Conservation (phyloP, 768 basidiomycete species). For the Xerocomellus dryophilus region DNA sequence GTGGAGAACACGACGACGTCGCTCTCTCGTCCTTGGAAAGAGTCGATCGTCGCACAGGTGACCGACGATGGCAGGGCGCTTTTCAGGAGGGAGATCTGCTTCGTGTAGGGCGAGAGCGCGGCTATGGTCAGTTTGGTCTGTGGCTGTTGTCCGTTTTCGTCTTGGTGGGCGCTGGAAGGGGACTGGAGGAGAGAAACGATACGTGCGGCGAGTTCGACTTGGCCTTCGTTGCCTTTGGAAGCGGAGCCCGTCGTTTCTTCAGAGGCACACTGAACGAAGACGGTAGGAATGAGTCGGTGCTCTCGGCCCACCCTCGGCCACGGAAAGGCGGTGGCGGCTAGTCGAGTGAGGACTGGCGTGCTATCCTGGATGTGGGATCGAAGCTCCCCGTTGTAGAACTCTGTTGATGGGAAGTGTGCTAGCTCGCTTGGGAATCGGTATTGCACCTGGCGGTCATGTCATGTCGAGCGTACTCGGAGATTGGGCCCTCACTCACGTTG, state of each 20-base stretch:
- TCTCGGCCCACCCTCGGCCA: conserved; percentile 46
- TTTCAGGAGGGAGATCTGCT: conserved; percentile 50
- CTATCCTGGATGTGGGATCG: conserved; percentile 43
- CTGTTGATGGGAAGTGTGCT: conserved; percentile 57
- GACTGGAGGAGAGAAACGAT: conserved; percentile 45
- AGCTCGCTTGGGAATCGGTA: conserved; percentile 61
- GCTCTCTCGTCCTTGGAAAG: conserved; percentile 67
- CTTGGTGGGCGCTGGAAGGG: neutral
- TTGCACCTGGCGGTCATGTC: conserved; percentile 41
- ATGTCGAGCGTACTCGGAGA: neutral
- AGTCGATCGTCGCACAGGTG: conserved; percentile 29
- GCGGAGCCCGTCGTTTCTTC: conserved; percentile 58
- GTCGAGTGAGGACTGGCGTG: conserved; percentile 36
- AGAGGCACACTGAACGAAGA: conserved; percentile 53
- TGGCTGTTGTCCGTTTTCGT: neutral
- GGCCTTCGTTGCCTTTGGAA: conserved; percentile 62
- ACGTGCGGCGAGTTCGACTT: conserved; percentile 49
- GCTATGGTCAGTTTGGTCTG: conserved; percentile 10
- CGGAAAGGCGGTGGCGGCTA: conserved; percentile 46
- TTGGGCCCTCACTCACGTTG: conserved; percentile 35
- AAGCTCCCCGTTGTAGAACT: conserved; percentile 59
- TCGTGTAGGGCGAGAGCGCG: conserved; percentile 55
- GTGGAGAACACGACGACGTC: conserved; percentile 66
- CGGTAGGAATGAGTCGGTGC: conserved; percentile 42
- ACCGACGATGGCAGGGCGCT: conserved; percentile 44